Conservation (phyloP, 2,329 filamentous ascomycete species). For the Rhynchosporium agropyri region DNA sequence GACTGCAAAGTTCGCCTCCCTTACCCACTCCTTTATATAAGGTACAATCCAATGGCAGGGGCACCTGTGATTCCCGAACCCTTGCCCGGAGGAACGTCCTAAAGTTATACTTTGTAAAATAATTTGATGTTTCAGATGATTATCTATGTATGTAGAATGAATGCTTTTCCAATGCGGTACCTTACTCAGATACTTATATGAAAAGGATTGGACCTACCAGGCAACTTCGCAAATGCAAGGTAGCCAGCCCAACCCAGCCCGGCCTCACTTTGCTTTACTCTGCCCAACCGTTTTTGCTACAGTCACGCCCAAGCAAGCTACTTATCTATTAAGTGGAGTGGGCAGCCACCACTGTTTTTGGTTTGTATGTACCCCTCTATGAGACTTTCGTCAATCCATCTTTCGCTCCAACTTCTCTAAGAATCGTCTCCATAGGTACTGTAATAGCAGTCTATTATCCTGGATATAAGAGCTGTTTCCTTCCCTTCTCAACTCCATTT, state of each 20-base stretch:
- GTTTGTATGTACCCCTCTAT: conserved; percentile 18
- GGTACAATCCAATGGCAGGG: too few species aligned
- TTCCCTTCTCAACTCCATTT: conserved; percentile 5
- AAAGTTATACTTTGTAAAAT: too few species aligned
- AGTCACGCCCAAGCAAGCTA: conserved; percentile 2
- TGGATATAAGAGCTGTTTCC: too few species aligned
- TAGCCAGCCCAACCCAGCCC: neutral
- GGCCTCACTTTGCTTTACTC: too few species aligned
- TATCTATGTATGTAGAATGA: too few species aligned
- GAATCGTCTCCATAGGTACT: neutral
- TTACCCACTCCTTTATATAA: too few species aligned
- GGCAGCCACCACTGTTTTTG: neutral
- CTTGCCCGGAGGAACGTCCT: too few species aligned
- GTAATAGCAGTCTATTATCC: conserved; percentile 1
- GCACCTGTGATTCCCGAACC: too few species aligned
- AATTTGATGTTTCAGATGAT: too few species aligned
- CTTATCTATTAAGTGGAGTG: too few species aligned
- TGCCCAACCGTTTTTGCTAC: conserved; percentile 16
- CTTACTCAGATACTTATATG: too few species aligned
- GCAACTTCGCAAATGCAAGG: neutral
- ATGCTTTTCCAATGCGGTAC: neutral
- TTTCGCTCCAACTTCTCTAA: neutral
- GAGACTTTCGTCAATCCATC: conserved; percentile 14
- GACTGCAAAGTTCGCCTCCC: too few species aligned
- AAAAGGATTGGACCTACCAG: neutral